Conservation (phyloP, 345 rosid genomes). For the Heritiera fomes region DNA sequence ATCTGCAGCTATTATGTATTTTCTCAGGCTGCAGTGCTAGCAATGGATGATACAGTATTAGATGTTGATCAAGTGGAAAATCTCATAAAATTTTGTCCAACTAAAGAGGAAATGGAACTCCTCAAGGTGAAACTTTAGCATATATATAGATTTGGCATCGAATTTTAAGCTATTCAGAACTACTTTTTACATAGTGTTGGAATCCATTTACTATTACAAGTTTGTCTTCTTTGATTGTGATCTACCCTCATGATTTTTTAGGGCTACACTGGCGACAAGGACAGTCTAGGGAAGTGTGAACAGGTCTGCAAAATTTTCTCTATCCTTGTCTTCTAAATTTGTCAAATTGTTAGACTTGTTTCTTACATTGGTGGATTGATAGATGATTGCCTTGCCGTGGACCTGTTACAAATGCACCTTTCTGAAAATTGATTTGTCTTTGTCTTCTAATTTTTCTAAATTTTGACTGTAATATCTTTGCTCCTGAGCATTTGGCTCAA, state of each 20-base stretch:
- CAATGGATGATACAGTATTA: slow-evolving; percentile 88
- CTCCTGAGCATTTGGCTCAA: background rate
- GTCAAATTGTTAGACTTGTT: background rate
- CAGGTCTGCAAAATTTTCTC: slow-evolving; percentile 56
- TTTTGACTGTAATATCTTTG: background rate
- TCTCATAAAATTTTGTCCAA: slow-evolving; percentile 96
- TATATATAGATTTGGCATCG: slow-evolving; percentile 19
- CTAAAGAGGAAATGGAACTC: slow-evolving; percentile 98
- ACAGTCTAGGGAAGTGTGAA: slow-evolving; percentile 89
- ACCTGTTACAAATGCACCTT: background rate
- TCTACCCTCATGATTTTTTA: slow-evolving; percentile 31
- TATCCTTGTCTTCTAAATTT: slow-evolving; percentile 16
- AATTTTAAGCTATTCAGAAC: slow-evolving; percentile 15
- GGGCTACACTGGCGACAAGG: slow-evolving; percentile 84
- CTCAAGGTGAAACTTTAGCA: slow-evolving; percentile 68
- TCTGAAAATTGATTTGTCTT: background rate
- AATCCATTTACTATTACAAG: background rate
- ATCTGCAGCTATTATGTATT: slow-evolving; percentile 18
- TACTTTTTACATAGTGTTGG: slow-evolving; percentile 1
- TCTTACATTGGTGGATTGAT: background rate
- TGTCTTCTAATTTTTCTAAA: background rate
- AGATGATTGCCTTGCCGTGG: background rate
- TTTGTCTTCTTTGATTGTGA: slow-evolving; percentile 15
- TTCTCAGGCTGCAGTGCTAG: slow-evolving; percentile 87
- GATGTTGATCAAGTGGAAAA: slow-evolving; percentile 98